Conservation (phyloP, 148 eudicot species). For the Spergularia bocconei region DNA sequence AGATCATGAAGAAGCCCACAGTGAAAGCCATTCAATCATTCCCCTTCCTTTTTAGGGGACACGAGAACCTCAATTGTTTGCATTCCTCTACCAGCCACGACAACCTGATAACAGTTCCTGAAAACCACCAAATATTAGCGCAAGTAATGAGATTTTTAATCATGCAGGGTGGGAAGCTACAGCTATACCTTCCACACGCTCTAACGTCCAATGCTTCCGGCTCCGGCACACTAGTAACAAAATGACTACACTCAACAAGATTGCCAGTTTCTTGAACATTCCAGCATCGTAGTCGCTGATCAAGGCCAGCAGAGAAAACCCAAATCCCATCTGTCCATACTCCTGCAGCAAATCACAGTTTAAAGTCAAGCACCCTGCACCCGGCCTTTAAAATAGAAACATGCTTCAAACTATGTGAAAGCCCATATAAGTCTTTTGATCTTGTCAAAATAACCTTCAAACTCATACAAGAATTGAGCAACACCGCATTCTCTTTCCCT, state of each 20-base stretch:
- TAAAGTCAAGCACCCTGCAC: not conserved
- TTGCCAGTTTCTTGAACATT: slow-evolving; percentile 41
- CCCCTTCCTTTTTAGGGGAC: slow-evolving; percentile 25
- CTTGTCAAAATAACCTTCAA: not conserved
- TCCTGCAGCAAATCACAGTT: slow-evolving; percentile 44
- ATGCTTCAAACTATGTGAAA: not conserved
- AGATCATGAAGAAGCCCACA: not conserved
- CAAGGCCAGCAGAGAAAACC: slow-evolving; percentile 94
- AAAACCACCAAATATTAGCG: slow-evolving; percentile 16
- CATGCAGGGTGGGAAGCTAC: not conserved
- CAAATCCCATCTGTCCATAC: slow-evolving; percentile 92
- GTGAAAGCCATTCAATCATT: slow-evolving; percentile 20
- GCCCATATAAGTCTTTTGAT: not conserved
- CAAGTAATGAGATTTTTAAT: not conserved
- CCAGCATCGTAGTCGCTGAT: slow-evolving; percentile 97
- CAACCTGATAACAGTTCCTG: slow-evolving; percentile 78
- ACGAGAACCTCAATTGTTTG: slow-evolving; percentile 70
- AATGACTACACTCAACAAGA: slow-evolving; percentile 53
- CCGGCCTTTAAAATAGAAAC: not conserved
- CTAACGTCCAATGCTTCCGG: slow-evolving; percentile 91
- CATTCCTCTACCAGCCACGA: slow-evolving; percentile 94
- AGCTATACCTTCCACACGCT: slow-evolving; percentile 52
- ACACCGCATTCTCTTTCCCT: not conserved
- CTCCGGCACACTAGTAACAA: slow-evolving; percentile 84
- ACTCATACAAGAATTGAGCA: too few species aligned